Evolutionary conservation across 495 filamentous ascomycete species (phyloP).

Genomic region (Talaromyces wortmannii): DNA sequence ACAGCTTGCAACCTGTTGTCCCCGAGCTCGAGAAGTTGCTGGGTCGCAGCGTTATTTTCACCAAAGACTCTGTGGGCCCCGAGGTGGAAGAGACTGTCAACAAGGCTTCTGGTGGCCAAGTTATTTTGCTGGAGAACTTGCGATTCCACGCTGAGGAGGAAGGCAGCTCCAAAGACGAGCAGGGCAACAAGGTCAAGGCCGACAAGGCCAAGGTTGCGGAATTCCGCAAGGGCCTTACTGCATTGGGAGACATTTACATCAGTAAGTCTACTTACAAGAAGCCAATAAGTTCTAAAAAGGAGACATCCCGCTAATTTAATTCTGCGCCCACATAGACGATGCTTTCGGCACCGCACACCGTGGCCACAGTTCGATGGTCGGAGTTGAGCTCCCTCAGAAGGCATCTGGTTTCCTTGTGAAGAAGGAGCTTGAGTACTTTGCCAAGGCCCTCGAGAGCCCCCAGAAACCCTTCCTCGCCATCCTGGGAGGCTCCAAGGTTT

Average conservation of each 20-base stretch:
- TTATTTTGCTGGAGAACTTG: slow-evolving; percentile 93
- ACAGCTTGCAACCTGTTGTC: slow-evolving; percentile 87
- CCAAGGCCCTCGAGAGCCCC: slow-evolving; percentile 88
- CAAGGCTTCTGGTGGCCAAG: slow-evolving; percentile 72
- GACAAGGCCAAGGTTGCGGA: slow-evolving; percentile 85
- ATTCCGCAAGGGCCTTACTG: slow-evolving; percentile 92
- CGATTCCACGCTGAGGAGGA: slow-evolving; percentile 98
- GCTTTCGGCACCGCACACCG: slow-evolving; percentile 98
- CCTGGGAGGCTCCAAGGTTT: slow-evolving; percentile 95
- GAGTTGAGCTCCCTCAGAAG: slow-evolving; percentile 89
- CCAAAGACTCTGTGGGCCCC: slow-evolving; percentile 83
- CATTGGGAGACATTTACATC: slow-evolving; percentile 92
- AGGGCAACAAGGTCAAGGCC: slow-evolving; percentile 97
- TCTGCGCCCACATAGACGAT: slow-evolving; percentile 56
- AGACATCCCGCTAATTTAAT: slow-evolving; percentile 11
- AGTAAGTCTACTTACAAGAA: slow-evolving; percentile 52
- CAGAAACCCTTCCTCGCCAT: slow-evolving; percentile 97
- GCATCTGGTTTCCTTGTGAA: slow-evolving; percentile 98
- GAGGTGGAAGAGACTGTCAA: slow-evolving; percentile 86
- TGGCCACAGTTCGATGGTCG: slow-evolving; percentile 98
- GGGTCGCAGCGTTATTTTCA: slow-evolving; percentile 74
- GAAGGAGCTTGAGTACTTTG: slow-evolving; percentile 99
- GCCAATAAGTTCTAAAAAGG: not conserved
- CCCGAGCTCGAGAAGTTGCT: slow-evolving; percentile 88
- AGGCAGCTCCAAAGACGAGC: slow-evolving; percentile 82